These are phyloP conservation scores for Cercospora citrullina DNA, from an alignment of 2,329 filamentous ascomycete genomes.

Conservation along the genomic window DNA sequence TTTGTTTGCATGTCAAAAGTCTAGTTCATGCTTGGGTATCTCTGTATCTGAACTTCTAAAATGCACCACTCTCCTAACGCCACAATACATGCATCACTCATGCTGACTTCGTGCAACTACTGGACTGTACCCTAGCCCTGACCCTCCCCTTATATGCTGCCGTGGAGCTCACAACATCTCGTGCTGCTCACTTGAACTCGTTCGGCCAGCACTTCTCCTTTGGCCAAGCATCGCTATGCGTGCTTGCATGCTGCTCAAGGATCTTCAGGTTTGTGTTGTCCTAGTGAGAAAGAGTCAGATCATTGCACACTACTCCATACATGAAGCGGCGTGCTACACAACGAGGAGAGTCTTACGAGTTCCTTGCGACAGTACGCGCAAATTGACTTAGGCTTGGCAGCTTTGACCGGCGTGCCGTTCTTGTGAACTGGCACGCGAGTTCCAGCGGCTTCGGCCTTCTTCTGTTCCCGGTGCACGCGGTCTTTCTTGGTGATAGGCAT, in stretches of 20 bases:
- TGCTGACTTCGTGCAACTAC: no score
- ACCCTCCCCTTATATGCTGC: no score
- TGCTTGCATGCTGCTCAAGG: slow-evolving; percentile 55
- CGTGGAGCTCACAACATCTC: background rate
- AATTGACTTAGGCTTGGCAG: slow-evolving; percentile 54
- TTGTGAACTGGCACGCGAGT: slow-evolving; percentile 56
- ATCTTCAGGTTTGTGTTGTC: slow-evolving; percentile 55
- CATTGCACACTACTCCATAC: background rate
- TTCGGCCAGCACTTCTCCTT: slow-evolving; percentile 62
- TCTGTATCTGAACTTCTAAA: background rate
- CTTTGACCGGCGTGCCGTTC: slow-evolving; percentile 58
- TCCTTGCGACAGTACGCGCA: slow-evolving; percentile 36
- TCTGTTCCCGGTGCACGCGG: slow-evolving; percentile 57
- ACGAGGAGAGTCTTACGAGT: slow-evolving; percentile 22
- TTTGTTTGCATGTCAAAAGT: background rate
- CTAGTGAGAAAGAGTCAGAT: slow-evolving; percentile 11
- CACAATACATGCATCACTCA: background rate
- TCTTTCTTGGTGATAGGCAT: slow-evolving; percentile 56
- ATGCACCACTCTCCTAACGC: background rate
- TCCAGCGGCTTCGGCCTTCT: slow-evolving; percentile 56
- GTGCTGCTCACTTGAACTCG: slow-evolving; percentile 23
- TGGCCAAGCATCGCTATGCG: slow-evolving; percentile 55
- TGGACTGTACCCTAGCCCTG: no score
- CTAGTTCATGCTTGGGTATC: slow-evolving; percentile 8
- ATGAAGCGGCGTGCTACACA: background rate